Conservation (phyloP, 805 yeast species). For the Ogataea parapolymorpha region DNA sequence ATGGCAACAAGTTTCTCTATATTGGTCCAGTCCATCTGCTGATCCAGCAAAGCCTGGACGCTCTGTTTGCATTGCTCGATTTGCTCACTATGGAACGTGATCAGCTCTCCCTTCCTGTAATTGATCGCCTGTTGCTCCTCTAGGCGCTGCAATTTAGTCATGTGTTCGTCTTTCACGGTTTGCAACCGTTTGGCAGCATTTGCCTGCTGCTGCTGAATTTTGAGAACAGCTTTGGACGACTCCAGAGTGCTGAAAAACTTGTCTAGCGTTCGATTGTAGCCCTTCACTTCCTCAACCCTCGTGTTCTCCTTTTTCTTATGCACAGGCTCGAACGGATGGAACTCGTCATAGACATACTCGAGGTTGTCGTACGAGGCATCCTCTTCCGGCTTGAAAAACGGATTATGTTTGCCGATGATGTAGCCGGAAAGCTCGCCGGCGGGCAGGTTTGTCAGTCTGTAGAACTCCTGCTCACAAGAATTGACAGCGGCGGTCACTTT, state of each 20-base stretch:
- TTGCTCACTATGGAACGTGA: constrained; percentile 62
- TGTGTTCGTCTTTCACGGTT: constrained; percentile 71
- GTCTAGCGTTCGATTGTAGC: constrained; percentile 83
- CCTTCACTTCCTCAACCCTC: constrained; percentile 45
- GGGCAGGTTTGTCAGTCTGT: constrained; percentile 33
- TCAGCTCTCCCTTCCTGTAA: constrained; percentile 66
- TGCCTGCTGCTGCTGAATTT: constrained; percentile 72
- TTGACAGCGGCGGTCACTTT: constrained; percentile 42
- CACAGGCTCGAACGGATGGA: constrained; percentile 50
- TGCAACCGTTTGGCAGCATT: constrained; percentile 71
- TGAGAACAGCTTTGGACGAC: constrained; percentile 70
- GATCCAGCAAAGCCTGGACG: constrained; percentile 64
- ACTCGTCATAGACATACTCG: constrained; percentile 48
- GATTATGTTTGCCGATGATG: constrained; percentile 61
- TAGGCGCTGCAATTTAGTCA: constrained; percentile 63
- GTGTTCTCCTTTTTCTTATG: constrained; percentile 29
- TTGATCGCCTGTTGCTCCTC: constrained; percentile 60
- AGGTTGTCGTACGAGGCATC: constrained; percentile 32
- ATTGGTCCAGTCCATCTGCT: constrained; percentile 92
- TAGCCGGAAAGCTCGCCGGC: constrained; percentile 49
- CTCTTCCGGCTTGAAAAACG: constrained; percentile 41
- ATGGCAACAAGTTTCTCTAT: constrained; percentile 71
- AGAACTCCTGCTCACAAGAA: constrained; percentile 44
- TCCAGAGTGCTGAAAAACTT: constrained; percentile 81
- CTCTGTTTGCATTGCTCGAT: constrained; percentile 71